phyloP scores from a whole-genome alignment of 2,329 filamentous ascomycete genomes.

The Beauveria sp. region DNA sequence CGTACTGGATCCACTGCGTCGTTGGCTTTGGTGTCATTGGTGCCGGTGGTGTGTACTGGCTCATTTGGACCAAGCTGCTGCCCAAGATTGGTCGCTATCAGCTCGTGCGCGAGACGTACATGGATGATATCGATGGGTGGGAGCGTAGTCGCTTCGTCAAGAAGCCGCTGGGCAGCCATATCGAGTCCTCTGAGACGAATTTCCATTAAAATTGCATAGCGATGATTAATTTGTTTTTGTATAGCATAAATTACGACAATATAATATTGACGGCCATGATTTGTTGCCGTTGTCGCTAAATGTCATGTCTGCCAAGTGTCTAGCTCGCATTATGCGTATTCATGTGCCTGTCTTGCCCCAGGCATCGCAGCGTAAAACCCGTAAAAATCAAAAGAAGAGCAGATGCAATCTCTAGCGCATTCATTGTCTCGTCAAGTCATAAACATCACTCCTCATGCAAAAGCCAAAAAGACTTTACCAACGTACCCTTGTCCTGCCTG shows the following conservation, averaged over 20 bases:
- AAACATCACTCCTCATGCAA: not conserved
- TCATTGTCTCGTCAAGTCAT: not conserved
- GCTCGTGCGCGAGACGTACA: constrained; percentile 44
- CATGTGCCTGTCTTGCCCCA: not conserved
- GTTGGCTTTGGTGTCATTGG: constrained; percentile 48
- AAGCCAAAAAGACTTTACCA: not conserved
- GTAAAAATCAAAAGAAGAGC: not conserved
- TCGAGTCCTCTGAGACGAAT: not conserved
- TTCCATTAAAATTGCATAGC: not conserved
- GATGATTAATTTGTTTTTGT: not conserved
- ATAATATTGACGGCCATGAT: not conserved
- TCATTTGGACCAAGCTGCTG: constrained; percentile 45
- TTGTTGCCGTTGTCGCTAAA: not conserved
- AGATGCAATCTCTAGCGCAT: not conserved
- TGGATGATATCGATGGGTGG: constrained; percentile 56
- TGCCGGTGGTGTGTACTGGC: constrained; percentile 47
- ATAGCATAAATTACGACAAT: not conserved
- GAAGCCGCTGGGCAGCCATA: constrained; percentile 24
- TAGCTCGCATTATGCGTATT: not conserved
- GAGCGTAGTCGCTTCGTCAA: constrained; percentile 47
- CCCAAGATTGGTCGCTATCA: constrained; percentile 47
- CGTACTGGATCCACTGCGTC: constrained; percentile 52
- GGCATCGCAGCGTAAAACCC: not conserved
- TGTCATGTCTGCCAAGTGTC: not conserved
- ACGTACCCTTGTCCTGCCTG: not conserved